A percentile compares a stretch with the other conserved stretches of the same genome.
phyloP scores from a whole-genome alignment of 306 rosid genomes.

The Rosa persica region DNA sequence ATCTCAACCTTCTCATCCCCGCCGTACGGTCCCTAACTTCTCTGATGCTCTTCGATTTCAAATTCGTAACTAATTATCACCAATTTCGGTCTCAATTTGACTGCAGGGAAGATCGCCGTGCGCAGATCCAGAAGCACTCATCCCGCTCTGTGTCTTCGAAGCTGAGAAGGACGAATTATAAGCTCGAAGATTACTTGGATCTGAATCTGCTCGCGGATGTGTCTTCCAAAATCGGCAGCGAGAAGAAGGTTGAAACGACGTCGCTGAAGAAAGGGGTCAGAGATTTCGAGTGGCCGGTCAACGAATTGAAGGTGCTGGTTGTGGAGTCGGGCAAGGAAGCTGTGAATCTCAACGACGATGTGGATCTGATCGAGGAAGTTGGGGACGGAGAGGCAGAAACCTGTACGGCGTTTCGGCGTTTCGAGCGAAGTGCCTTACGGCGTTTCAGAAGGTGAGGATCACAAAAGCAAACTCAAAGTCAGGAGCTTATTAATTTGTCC shows the following conservation, averaged over 20 bases:
- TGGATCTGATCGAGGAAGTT: constrained; percentile 9
- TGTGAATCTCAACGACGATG: constrained; percentile 20
- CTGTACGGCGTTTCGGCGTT: constrained; percentile 27
- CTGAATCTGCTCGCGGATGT: constrained; percentile 31
- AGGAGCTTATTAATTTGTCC: no score
- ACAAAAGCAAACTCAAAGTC: not conserved
- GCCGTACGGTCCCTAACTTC: not conserved
- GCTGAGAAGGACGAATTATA: not conserved
- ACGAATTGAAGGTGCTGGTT: constrained; percentile 26
- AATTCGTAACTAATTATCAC: not conserved
- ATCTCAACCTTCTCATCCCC: constrained; percentile 2
- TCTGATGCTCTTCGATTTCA: not conserved
- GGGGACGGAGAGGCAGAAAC: constrained; percentile 11
- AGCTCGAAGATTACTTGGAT: constrained; percentile 40
- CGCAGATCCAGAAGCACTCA: not conserved
- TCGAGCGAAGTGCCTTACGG: constrained; percentile 6
- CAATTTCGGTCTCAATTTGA: not conserved
- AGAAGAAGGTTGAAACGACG: constrained; percentile 21
- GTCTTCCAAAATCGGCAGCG: constrained; percentile 16
- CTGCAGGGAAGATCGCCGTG: constrained; percentile 1
- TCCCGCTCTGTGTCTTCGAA: no score
- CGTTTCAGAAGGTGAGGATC: constrained; percentile 10
- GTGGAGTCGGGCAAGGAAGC: constrained; percentile 7
- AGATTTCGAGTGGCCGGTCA: constrained; percentile 36
- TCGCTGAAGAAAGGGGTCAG: constrained; percentile 5